A percentile compares a stretch with the other conserved stretches of the same genome.
Evolutionary conservation across 106 monocot genomes (phyloP).

Genomic region (Dendrobium nobile): DNA sequence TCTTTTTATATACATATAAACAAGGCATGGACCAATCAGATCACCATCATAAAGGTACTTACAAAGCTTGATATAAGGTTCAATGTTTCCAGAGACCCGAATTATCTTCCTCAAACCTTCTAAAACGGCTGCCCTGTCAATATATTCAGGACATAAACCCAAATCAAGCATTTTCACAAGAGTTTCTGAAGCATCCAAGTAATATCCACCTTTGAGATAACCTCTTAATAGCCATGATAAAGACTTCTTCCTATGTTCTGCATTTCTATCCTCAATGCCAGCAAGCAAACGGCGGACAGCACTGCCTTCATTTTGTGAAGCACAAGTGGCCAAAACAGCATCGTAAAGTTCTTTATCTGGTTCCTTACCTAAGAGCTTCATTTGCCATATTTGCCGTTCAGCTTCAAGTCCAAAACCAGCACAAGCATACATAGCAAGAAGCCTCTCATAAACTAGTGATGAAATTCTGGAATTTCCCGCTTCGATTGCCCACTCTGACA

Average conservation of each 20-base stretch:
- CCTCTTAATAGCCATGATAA: constrained; percentile 78
- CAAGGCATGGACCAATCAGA: constrained; percentile 70
- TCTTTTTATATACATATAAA: constrained; percentile 62
- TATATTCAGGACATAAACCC: constrained; percentile 65
- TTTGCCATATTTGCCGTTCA: constrained; percentile 72
- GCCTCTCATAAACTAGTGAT: constrained; percentile 66
- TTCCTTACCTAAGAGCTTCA: constrained; percentile 69
- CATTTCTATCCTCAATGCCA: constrained; percentile 35
- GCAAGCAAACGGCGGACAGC: constrained; percentile 62
- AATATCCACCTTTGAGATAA: constrained; percentile 87
- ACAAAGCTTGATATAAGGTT: constrained; percentile 70
- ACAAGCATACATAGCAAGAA: constrained; percentile 81
- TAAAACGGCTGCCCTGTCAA: constrained; percentile 72
- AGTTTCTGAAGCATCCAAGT: constrained; percentile 67
- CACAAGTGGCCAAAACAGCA: constrained; percentile 77
- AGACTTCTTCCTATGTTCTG: constrained; percentile 48
- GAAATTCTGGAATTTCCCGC: constrained; percentile 39
- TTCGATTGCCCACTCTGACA: constrained; percentile 76
- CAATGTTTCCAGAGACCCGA: constrained; percentile 56
- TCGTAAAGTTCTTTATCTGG: constrained; percentile 74
- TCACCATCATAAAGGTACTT: constrained; percentile 65
- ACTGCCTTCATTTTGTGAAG: constrained; percentile 74
- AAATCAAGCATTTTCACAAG: constrained; percentile 61
- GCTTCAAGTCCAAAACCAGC: constrained; percentile 76
- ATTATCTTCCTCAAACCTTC: constrained; percentile 71